phyloP scores from a whole-genome alignment of 805 yeast species.

The Sungouiella blattae region DNA sequence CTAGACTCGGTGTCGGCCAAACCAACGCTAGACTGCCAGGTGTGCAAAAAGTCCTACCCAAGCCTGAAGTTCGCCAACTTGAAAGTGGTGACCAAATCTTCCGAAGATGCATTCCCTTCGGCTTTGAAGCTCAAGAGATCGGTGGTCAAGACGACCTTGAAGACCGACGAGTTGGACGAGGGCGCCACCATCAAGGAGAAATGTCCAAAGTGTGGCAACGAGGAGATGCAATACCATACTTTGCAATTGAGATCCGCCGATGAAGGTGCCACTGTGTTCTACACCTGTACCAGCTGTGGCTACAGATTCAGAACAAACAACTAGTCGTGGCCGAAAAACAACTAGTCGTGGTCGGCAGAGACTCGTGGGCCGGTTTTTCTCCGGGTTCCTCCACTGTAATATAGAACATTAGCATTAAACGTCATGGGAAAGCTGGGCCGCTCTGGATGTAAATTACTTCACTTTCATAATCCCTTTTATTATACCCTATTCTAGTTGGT shows the following conservation, averaged over 20 bases:
- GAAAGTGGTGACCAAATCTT: constrained; percentile 82
- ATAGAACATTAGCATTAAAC: no score
- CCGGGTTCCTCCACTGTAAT: constrained; percentile 1
- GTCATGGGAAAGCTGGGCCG: no score
- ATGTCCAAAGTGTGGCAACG: constrained; percentile 98
- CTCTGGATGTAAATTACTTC: no score
- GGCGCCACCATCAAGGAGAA: constrained; percentile 97
- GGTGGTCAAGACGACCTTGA: constrained; percentile 81
- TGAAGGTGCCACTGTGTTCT: constrained; percentile 99
- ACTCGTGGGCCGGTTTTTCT: no score
- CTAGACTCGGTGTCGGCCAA: constrained; percentile 62
- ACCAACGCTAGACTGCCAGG: constrained; percentile 52
- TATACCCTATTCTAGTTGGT: no score
- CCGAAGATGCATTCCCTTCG: constrained; percentile 94
- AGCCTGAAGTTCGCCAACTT: constrained; percentile 63
- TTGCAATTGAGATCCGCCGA: constrained; percentile 96
- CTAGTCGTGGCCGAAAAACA: no score
- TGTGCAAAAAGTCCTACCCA: constrained; percentile 43
- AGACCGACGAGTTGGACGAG: constrained; percentile 76
- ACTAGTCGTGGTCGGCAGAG: no score
- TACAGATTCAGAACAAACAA: constrained; percentile 94
- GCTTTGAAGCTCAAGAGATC: constrained; percentile 75
- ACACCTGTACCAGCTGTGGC: constrained; percentile 91
- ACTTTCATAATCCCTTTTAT: no score
- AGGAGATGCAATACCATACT: constrained; percentile 97